Conservation (phyloP, 2,329 filamentous ascomycete genomes). For the Botrytis pseudocinerea region DNA sequence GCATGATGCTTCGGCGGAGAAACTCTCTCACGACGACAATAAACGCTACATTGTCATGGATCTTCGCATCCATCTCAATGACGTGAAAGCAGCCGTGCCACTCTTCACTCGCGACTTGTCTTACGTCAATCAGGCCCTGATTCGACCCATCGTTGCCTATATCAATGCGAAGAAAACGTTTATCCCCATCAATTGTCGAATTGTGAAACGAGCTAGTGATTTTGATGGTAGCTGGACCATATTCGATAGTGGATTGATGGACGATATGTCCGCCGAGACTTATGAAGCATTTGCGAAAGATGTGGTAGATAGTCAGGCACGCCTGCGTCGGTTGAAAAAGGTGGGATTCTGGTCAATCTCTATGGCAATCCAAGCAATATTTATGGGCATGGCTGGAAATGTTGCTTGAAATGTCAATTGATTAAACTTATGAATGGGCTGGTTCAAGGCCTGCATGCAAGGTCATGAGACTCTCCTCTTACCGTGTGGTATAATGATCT, state of each 20-base stretch:
- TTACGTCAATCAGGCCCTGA: slow-evolving; percentile 93
- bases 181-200: slow-evolving; percentile 90
- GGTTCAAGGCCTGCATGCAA: not conserved
- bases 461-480: slow-evolving; percentile 6
- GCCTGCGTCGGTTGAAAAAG: slow-evolving; percentile 86
- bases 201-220: slow-evolving; percentile 84
- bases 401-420: slow-evolving; percentile 49
- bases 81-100: slow-evolving; percentile 88
- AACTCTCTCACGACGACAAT: slow-evolving; percentile 50
- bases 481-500: not conserved
- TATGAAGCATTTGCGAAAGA: slow-evolving; percentile 93
- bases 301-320: slow-evolving; percentile 84
- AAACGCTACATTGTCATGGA: slow-evolving; percentile 90
- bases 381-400: slow-evolving; percentile 92
- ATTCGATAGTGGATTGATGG: slow-evolving; percentile 91
- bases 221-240: slow-evolving; percentile 96
- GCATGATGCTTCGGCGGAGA: slow-evolving; percentile 32
- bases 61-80: slow-evolving; percentile 90
- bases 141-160: slow-evolving; percentile 94
- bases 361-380: slow-evolving; percentile 86
- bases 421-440: not conserved
- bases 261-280: slow-evolving; percentile 88
- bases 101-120: slow-evolving; percentile 89
- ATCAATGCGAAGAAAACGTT: slow-evolving; percentile 95
- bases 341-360: slow-evolving; percentile 96